phyloP scores from a whole-genome alignment of 495 filamentous ascomycete genomes.

The Xylaria scruposa region DNA sequence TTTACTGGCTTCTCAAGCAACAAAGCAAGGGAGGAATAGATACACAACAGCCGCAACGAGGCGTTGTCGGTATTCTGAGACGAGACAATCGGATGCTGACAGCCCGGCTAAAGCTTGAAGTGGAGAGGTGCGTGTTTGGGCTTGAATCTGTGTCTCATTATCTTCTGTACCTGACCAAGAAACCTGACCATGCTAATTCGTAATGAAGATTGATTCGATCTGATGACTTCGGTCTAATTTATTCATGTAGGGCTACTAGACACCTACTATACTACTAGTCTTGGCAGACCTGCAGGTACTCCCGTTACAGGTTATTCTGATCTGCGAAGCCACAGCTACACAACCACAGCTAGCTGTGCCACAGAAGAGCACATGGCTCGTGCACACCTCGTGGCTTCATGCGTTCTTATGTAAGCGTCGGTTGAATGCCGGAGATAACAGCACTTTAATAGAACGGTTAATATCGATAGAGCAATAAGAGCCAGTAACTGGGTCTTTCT shows the following conservation, averaged over 20 bases:
- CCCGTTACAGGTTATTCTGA: background rate
- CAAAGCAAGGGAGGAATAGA: background rate
- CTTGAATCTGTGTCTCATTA: conserved; percentile 1
- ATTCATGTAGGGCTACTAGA: background rate
- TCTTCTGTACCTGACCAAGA: conserved; percentile 1
- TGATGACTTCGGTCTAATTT: background rate
- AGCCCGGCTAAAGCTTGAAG: conserved; percentile 1
- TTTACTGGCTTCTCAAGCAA: background rate
- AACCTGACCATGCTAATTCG: background rate
- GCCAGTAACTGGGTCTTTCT: background rate
- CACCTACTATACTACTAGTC: background rate
- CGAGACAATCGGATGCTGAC: conserved; percentile 14
- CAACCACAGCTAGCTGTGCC: background rate
- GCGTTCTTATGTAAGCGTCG: too few relatives aligned
- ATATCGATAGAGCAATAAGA: background rate
- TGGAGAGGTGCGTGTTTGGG: background rate
- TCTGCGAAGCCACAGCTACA: conserved; percentile 3
- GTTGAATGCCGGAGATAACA: too few relatives aligned
- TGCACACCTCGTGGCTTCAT: background rate
- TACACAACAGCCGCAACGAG: background rate
- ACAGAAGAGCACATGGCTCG: background rate
- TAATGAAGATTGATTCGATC: conserved; percentile 5
- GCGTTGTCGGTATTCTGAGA: conserved; percentile 13
- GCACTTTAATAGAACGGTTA: background rate
- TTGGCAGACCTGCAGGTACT: conserved; percentile 10